Evolutionary conservation across 2,329 filamentous ascomycete genomes (phyloP), one percentile per base, ranked within the genome.

Genomic region (Pseudodiploospora longispora): DNA sequence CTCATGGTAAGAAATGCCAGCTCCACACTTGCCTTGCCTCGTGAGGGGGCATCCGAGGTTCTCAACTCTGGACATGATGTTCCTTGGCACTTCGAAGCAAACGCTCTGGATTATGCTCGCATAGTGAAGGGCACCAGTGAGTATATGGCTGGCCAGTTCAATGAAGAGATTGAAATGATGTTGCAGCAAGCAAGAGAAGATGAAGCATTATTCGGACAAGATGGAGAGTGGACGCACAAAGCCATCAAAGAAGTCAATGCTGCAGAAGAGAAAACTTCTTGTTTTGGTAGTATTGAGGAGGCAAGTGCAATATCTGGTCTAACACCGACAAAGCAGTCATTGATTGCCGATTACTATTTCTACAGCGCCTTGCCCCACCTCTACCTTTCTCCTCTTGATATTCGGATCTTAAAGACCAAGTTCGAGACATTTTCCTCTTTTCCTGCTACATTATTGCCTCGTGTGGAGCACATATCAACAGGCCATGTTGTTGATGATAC

Each of bases 51-150:
- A 4, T 80, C 80, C 3, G 85, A 93, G 52, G 74, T 79, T 3
- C 70, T 88, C 29, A 75, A 76, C 30, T 74, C 78, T 19, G 78
- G 78, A 6, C 82, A 91, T 41, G 85, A 90, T 56, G 80, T 97
- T 32, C 93, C 93, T 0, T 98, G 93, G 93, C 88, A 94, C 62
- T 89, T 93, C 65, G 88, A 87, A 5, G 89, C 88, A 7, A 94
- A 95, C 56, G 89, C 95, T 32, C 76, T 94, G 59, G 93, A 98
- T 60, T 98, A 96, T 63, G 88, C 90, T 10, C 81, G 90, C 34
- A 84, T 97, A 44, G 95, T 98, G 87, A 95, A 91, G 60, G 93
- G 90, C 6, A 91, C 87, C 4, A 81, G 85, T 55, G 82, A 85
- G 31, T 98, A 98, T 60, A 91, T 98, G 83, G 61, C 71, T 9